Conservation (phyloP, 1,139 yeast genomes). For the Taphrina wiesneri region DNA sequence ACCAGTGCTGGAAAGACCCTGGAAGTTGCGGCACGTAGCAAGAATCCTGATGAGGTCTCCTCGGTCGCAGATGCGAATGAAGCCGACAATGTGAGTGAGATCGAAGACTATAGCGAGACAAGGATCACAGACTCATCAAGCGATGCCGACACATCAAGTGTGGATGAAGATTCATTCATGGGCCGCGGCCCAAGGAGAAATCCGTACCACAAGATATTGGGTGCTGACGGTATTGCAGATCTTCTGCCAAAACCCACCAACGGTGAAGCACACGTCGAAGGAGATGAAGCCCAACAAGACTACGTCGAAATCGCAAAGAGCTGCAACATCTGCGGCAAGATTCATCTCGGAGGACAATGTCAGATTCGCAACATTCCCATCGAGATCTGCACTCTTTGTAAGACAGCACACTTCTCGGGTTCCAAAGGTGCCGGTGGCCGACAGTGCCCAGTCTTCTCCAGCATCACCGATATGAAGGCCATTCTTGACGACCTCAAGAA, state of each 20-base stretch:
- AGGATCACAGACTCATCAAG: constrained; percentile 8
- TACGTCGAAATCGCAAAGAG: background rate
- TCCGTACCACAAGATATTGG: constrained; percentile 1
- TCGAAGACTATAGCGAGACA: constrained; percentile 7
- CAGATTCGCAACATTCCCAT: constrained; percentile 27
- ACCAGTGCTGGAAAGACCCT: constrained; percentile 13
- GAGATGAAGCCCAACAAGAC: background rate
- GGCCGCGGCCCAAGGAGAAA: background rate
- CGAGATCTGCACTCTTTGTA: constrained; percentile 28
- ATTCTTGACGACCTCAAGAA: constrained; percentile 18
- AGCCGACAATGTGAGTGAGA: background rate
- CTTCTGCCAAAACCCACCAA: background rate
- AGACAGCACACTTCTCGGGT: constrained; percentile 16
- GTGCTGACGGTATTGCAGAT: background rate
- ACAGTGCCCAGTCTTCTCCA: constrained; percentile 18
- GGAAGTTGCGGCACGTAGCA: background rate
- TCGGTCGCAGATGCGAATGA: background rate
- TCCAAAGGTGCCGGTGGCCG: background rate
- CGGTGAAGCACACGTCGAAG: background rate
- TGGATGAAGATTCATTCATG: background rate
- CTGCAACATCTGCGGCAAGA: constrained; percentile 14
- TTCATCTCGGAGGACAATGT: constrained; percentile 27
- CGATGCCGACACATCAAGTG: background rate
- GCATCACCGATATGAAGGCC: constrained; percentile 5
- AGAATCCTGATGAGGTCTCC: background rate